Base-by-base conservation (phyloP, 2,329 filamentous ascomycete species). In the Neonectria neomacrospora region DNA sequence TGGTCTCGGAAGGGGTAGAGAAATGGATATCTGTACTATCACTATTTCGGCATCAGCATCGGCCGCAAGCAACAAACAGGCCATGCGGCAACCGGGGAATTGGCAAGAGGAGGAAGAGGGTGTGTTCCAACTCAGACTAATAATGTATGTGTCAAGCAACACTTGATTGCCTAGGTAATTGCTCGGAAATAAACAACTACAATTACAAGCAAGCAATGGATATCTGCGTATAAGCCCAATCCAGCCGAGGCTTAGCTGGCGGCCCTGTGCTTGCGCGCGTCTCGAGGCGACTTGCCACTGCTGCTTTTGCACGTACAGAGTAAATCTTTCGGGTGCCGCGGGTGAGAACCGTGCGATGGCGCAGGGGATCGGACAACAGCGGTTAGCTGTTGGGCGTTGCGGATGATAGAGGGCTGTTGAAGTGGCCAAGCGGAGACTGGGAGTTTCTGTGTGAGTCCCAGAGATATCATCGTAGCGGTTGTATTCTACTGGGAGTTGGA, bases 111-210 rank as follows among this genome's bases (percentile, higher is more conserved):
- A n/a, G 42, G 54, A 39, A 54, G 30, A 37, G 23, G 22, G 50
- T 47, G 22, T 59, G 41, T 47, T 30, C 50, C 30, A 48, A 23
- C 44, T 58, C 50, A 34, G 48, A 52, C 41, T 53, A 42, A 41
- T 62, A 62, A 62, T 62, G 42, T 50, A 57, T 62, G 41, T 48
- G 54, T 23, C 42, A 58, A 45, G 42, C 58, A 58, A 48, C 53
- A 56, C 41, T 26, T 45, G 28, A 52, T 58, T 50, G 54, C 26
- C 54, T 50, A 16, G 20, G 48, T 54, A 62, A 57, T 58, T 48
- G 48, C 45, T 39, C 11, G 48, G 23, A 37, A 42, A 57, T 41
- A 12, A 26, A 16, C 30, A 44, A 57, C 28, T 22, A 34, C 45
- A 28, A 54, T 39, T 47, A 48, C 34, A 57, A 62, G 3, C 39